These are phyloP conservation scores for Arctostaphylos glauca DNA, from an alignment of 148 eudicot species.

Conservation along the genomic window DNA sequence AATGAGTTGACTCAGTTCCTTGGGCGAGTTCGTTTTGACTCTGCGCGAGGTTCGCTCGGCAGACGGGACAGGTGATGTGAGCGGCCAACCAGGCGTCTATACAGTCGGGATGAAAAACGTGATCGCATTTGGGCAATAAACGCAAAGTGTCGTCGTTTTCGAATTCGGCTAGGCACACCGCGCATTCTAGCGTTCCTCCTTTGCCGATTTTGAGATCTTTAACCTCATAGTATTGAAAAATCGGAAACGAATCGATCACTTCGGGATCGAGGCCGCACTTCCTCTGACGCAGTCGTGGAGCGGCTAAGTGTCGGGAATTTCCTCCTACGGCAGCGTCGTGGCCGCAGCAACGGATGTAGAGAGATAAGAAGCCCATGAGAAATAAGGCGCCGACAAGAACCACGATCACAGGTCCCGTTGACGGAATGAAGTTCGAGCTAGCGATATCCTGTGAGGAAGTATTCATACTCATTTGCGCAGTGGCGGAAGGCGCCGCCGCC, in stretches of 20 bases:
- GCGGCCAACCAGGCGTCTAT: slow-evolving; percentile 32
- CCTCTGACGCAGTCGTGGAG: neutral
- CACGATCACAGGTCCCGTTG: slow-evolving; percentile 21
- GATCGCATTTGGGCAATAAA: slow-evolving; percentile 17
- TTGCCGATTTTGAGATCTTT: slow-evolving; percentile 23
- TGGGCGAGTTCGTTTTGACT: slow-evolving; percentile 29
- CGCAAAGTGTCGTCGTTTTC: slow-evolving; percentile 22
- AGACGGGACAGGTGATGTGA: slow-evolving; percentile 33
- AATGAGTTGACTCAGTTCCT: neutral
- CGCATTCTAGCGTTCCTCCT: slow-evolving; percentile 26
- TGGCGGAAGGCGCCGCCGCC: neutral
- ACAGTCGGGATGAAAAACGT: slow-evolving; percentile 28
- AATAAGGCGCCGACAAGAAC: slow-evolving; percentile 19
- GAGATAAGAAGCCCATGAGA: slow-evolving; percentile 25
- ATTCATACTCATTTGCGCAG: neutral
- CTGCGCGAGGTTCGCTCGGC: slow-evolving; percentile 19
- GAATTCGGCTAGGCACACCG: slow-evolving; percentile 31
- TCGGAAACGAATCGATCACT: slow-evolving; percentile 23
- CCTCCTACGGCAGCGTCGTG: too few relatives aligned
- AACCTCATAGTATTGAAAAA: slow-evolving; percentile 23
- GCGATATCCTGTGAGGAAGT: neutral
- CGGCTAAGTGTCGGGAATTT: neutral
- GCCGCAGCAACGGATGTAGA: slow-evolving; percentile 39
- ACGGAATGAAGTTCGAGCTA: slow-evolving; percentile 3
- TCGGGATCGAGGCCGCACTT: slow-evolving; percentile 26